Percentiles rank a stretch among this genome's conserved stretches.
phyloP scores from a whole-genome alignment of 345 rosid species.

The Kandelia obovata region DNA sequence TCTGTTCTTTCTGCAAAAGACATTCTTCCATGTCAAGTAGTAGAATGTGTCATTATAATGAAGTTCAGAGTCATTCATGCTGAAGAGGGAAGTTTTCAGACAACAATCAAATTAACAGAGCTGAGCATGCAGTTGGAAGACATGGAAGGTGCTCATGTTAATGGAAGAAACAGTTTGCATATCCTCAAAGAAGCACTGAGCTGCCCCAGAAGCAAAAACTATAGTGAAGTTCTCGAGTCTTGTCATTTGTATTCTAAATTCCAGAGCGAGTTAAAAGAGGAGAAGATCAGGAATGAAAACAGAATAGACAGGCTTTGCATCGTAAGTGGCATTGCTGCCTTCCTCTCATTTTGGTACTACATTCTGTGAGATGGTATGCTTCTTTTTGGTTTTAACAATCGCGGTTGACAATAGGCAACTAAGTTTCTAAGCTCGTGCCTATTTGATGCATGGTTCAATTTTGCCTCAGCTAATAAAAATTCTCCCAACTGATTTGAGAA shows the following conservation, averaged over 20 bases:
- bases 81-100: conserved; percentile 42
- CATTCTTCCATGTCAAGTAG: conserved; percentile 61
- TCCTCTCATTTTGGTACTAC: conserved; percentile 55
- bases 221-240: conserved; percentile 68
- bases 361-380: conserved; percentile 37
- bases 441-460: conserved; percentile 33
- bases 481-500: neutral
- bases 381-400: neutral
- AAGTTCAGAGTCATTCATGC: conserved; percentile 52
- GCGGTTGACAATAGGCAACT: conserved; percentile 18
- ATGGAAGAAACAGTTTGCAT: conserved; percentile 64
- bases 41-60: conserved; percentile 65
- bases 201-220: conserved; percentile 61
- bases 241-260: conserved; percentile 63
- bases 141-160: conserved; percentile 75
- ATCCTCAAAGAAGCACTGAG: conserved; percentile 65
- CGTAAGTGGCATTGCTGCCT: conserved; percentile 59
- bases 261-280: conserved; percentile 61
- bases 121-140: conserved; percentile 80
- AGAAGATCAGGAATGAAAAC: conserved; percentile 69
- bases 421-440: conserved; percentile 3
- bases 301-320: conserved; percentile 61
- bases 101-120: conserved; percentile 58
- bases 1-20: conserved; percentile 73
- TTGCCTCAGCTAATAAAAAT: conserved; percentile 25